phyloP scores from a whole-genome alignment of 768 basidiomycete species.

The Podaxis sp. region DNA sequence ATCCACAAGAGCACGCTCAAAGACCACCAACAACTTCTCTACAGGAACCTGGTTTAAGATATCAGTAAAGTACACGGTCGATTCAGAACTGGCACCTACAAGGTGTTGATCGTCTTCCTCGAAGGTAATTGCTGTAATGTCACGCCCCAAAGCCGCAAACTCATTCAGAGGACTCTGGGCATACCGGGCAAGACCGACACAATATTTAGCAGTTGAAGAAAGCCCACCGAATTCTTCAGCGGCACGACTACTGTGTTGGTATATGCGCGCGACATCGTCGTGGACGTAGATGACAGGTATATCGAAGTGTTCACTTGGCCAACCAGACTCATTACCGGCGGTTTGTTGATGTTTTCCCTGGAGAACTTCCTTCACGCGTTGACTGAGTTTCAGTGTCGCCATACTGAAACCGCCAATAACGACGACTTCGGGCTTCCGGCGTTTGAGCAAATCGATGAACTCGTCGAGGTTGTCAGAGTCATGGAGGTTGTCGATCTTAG shows the following conservation, averaged over 20 bases:
- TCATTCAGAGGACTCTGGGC: constrained; percentile 93
- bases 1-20: constrained; percentile 89
- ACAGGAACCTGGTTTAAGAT: constrained; percentile 61
- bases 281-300: constrained; percentile 80
- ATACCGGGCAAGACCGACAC: constrained; percentile 91
- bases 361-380: constrained; percentile 58
- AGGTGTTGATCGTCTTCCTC: constrained; percentile 86
- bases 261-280: constrained; percentile 92
- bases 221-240: constrained; percentile 79
- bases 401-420: constrained; percentile 88
- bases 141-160: constrained; percentile 83
- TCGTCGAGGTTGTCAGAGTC: constrained; percentile 67
- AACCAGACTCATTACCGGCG: constrained; percentile 24
- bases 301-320: constrained; percentile 37
- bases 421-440: constrained; percentile 84
- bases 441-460: constrained; percentile 78
- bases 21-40: constrained; percentile 77
- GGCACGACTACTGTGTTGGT: constrained; percentile 87
- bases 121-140: constrained; percentile 81
- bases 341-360: constrained; percentile 24
- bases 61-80: constrained; percentile 7
- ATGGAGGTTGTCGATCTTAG: constrained; percentile 83
- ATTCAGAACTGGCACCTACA: constrained; percentile 35
- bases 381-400: constrained; percentile 69
- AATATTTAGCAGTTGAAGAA: constrained; percentile 82